Base-by-base conservation (phyloP, 257 asterid genomes). In the Solanum chilense region DNA sequence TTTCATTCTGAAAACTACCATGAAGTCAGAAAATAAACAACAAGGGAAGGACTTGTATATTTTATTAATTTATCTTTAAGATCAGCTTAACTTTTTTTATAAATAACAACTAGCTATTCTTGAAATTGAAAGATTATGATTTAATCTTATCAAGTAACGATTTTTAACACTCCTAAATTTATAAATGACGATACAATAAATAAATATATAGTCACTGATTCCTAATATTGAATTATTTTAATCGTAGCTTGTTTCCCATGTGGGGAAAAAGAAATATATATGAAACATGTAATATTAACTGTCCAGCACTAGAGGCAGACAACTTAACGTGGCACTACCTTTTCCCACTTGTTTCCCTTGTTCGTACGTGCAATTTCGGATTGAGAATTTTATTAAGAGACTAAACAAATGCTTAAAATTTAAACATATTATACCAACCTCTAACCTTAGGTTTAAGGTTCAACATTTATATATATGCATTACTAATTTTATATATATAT, bases 221-320 rank as follows among this genome's bases (percentile, higher is more conserved):
- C 4, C 4, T 52, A 16, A 52, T 16, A 52, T 52, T 52, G 10
- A 9, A 52, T 52, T 52, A 52, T 6, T 52, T 52, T 1, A 52
- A 52, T 16, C 62, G n/a, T 52, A 52, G 62, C 4, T 52, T 52
- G n/a, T 52, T 52, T 52, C 62, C 62, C 62, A 52, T 52, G 62
- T 18, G 62, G n/a, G 62, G n/a, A 16, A 52, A 18, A 52, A 52
- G n/a, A 52, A 52, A 52, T 52, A 6, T 52, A 16, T 52, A 18
- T 52, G n/a, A 52, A 16, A 52, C 62, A 18, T 41, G n/a, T 13
- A 42, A 76, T 41, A 41, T 76, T 42, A 42, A 76, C 83, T 76
- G 83, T 76, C 83, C 60, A 13, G 83, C 83, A 76, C 37, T 42
- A n/a, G n/a, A 76, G 83, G 60, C 60, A 42, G 83, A 76, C 83